Evolutionary conservation across 371 early-diverging fungal species (phyloP).

Genomic region (Coelomomyces lativittatus): DNA sequence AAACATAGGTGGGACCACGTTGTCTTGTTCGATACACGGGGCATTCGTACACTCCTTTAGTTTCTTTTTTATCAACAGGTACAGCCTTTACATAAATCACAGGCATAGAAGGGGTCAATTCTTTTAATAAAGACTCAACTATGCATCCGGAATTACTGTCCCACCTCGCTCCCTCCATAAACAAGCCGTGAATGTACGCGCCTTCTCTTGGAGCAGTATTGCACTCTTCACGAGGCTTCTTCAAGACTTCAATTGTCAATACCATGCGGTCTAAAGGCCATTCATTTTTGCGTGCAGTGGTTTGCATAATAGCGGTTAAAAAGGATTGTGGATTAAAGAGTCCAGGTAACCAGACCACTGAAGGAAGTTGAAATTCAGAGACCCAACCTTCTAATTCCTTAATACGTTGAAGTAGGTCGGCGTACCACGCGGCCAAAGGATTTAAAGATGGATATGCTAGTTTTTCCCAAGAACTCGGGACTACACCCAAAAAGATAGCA

Average conservation of each 20-base stretch:
- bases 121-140: conserved; percentile 35
- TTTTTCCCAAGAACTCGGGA: conserved; percentile 37
- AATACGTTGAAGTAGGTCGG: conserved; percentile 32
- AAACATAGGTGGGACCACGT: conserved; percentile 39
- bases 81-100: conserved; percentile 41
- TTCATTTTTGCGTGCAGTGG: conserved; percentile 41
- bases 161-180: conserved; percentile 46
- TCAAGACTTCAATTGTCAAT: conserved; percentile 38
- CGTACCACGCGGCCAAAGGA: conserved; percentile 30
- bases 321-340: conserved; percentile 46
- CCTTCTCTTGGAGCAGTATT: conserved; percentile 38
- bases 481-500: conserved; percentile 23
- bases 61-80: conserved; percentile 38
- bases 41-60: conserved; percentile 43
- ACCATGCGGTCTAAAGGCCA: conserved; percentile 46
- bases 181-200: conserved; percentile 39
- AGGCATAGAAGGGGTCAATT: conserved; percentile 38
- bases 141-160: conserved; percentile 29
- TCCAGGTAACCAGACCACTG: conserved; percentile 36
- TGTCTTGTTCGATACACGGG: conserved; percentile 38
- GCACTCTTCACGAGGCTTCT: conserved; percentile 38
- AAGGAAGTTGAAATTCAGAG: conserved; percentile 38
- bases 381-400: conserved; percentile 43
- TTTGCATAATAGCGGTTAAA: conserved; percentile 47
- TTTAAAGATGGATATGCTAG: conserved; percentile 37